A percentile compares a stretch with the other conserved stretches of the same genome.
Evolutionary conservation across 805 yeast species (phyloP).

Genomic region (Kuraishia borneana): DNA sequence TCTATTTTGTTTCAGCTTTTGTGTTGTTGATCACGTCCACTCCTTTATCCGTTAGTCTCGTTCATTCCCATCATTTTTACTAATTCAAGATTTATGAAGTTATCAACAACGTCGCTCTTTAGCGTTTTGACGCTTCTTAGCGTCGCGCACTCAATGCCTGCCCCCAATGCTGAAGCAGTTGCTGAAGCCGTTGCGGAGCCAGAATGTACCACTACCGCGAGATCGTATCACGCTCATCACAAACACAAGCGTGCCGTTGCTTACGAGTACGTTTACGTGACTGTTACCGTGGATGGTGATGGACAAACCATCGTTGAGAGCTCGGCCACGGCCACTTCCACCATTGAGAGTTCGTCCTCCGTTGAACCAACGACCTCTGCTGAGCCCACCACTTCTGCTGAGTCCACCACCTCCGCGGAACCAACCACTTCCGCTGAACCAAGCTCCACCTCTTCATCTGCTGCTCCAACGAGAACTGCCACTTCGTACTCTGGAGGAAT

Average conservation of each 20-base stretch:
- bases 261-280: slow-evolving; percentile 33
- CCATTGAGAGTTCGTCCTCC: slow-evolving; percentile 6
- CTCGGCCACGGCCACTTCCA: slow-evolving; percentile 9
- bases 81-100: too few species aligned
- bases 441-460: slow-evolving; percentile 17
- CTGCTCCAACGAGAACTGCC: slow-evolving; percentile 18
- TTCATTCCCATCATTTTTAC: too few species aligned
- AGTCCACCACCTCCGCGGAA: slow-evolving; percentile 6
- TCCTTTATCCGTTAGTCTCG: too few species aligned
- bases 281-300: slow-evolving; percentile 39
- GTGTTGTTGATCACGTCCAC: too few species aligned
- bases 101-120: neutral
- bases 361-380: slow-evolving; percentile 12
- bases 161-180: slow-evolving; percentile 15
- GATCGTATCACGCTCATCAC: slow-evolving; percentile 42
- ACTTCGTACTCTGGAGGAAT: slow-evolving; percentile 17
- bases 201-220: slow-evolving; percentile 28
- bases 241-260: slow-evolving; percentile 50
- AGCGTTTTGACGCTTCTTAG: slow-evolving; percentile 11
- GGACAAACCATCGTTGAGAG: slow-evolving; percentile 31
- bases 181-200: slow-evolving; percentile 25
- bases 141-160: slow-evolving; percentile 18
- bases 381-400: slow-evolving; percentile 12
- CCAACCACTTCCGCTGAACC: slow-evolving; percentile 13
- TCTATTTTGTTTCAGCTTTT: too few species aligned